Percentiles rank a stretch among this genome's conserved stretches.
Evolutionary conservation across 164 flowering plant genomes (phyloP).

Genomic region (Stephania cephalantha): DNA sequence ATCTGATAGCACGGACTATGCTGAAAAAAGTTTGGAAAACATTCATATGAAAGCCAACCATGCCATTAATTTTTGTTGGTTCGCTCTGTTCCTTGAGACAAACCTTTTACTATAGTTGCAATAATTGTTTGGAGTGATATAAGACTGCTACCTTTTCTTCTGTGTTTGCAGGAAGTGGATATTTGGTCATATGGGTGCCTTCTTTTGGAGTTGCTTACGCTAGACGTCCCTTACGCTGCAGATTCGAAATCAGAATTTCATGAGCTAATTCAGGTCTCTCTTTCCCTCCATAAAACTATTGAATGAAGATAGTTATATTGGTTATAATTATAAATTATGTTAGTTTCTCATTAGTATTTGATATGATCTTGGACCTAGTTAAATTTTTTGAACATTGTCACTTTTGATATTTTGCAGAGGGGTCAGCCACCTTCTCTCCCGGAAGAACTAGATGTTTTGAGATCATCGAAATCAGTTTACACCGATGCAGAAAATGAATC

Average conservation of each 20-base stretch:
- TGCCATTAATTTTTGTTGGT: neutral
- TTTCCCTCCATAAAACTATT: neutral
- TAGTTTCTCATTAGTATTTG: neutral
- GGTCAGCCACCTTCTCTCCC: constrained; percentile 64
- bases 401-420: constrained; percentile 28
- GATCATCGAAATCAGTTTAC: constrained; percentile 11
- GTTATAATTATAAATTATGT: neutral
- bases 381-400: neutral
- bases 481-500: constrained; percentile 27
- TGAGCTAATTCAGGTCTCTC: constrained; percentile 48
- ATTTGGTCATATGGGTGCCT: constrained; percentile 97
- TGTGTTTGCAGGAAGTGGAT: constrained; percentile 72
- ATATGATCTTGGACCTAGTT: neutral
- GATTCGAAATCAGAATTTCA: constrained; percentile 49
- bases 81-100: neutral
- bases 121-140: no score
- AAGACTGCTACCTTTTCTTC: neutral
- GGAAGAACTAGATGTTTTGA: constrained; percentile 47
- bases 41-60: neutral
- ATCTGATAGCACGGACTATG: neutral
- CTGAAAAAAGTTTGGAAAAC: neutral
- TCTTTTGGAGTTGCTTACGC: constrained; percentile 68
- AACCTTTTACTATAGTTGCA: neutral
- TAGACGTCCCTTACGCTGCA: constrained; percentile 65
- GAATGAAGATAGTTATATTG: neutral